Conservation (phyloP, 177 flowering plant species). For the Vitis hybrid region DNA sequence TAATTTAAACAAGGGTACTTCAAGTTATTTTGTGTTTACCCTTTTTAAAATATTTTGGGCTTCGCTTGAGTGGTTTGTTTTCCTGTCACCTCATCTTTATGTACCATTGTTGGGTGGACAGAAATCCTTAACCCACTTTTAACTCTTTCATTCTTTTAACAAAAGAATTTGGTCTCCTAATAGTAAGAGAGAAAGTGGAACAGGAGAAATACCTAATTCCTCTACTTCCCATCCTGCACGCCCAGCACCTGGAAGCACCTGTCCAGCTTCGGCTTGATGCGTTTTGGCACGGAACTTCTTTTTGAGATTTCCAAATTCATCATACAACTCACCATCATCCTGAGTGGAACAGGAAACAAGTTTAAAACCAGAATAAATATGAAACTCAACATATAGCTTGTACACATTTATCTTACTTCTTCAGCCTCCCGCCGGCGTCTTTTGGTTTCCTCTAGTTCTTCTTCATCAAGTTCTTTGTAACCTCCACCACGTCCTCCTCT, state of each 20-base stretch:
- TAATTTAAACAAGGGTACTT: no score
- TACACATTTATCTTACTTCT: conserved; percentile 45
- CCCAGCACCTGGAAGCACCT: conserved; percentile 72
- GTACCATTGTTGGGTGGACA: no score
- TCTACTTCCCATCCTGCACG: conserved; percentile 99
- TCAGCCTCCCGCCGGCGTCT: conserved; percentile 89
- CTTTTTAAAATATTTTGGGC: no score
- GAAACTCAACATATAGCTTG: not conserved
- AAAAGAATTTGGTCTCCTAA: no score
- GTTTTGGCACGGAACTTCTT: conserved; percentile 91
- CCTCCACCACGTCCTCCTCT: conserved; percentile 99
- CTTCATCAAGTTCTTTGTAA: conserved; percentile 98
- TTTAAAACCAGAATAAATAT: conserved; percentile 9
- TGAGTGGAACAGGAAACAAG: conserved; percentile 24
- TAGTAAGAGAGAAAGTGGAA: no score
- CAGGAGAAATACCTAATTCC: conserved; percentile 66
- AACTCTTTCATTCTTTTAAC: no score
- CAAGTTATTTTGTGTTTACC: no score
- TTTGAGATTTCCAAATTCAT: conserved; percentile 97
- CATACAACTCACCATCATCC: conserved; percentile 99
- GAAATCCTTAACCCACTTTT: no score
- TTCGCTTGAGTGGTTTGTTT: no score
- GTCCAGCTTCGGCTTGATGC: conserved; percentile 68
- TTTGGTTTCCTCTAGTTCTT: conserved; percentile 90
- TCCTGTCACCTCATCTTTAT: no score